These are phyloP conservation scores for Oryza officinalis DNA, from an alignment of 176 grass and related monocot genomes.

Conservation along the genomic window DNA sequence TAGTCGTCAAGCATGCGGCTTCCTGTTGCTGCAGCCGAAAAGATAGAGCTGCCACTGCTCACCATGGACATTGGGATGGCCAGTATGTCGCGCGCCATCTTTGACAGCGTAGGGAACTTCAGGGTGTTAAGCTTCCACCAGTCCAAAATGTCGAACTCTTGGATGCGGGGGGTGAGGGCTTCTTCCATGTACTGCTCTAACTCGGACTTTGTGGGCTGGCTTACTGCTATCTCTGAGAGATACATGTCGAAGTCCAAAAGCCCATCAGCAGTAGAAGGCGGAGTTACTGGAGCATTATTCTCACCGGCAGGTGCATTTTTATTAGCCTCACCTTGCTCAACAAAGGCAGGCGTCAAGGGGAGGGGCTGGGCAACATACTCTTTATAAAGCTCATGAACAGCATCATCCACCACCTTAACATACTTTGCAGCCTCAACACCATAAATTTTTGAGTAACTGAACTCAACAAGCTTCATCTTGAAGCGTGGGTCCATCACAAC, in stretches of 20 bases:
- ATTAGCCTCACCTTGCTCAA: constrained; percentile 46
- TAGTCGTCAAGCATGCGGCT: constrained; percentile 82
- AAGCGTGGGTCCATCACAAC: constrained; percentile 94
- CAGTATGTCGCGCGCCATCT: constrained; percentile 80
- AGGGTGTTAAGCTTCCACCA: constrained; percentile 92
- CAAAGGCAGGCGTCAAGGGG: constrained; percentile 51
- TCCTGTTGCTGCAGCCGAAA: constrained; percentile 55
- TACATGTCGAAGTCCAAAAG: constrained; percentile 88
- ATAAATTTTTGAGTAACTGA: constrained; percentile 93
- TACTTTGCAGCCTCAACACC: constrained; percentile 67
- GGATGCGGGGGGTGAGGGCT: constrained; percentile 64
- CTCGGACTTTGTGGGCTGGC: constrained; percentile 63
- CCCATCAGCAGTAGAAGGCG: constrained; percentile 45
- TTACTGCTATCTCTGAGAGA: constrained; percentile 75
- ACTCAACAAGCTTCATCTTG: constrained; percentile 93
- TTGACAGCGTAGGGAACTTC: constrained; percentile 71
- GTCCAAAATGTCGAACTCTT: constrained; percentile 74
- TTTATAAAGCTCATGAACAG: constrained; percentile 74
- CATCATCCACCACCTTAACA: constrained; percentile 72
- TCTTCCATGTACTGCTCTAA: constrained; percentile 90
- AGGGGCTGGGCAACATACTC: constrained; percentile 70
- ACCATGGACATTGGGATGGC: constrained; percentile 89
- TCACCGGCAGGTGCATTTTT: constrained; percentile 24
- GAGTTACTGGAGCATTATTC: constrained; percentile 22
- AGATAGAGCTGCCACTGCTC: constrained; percentile 56